Evolutionary conservation across 106 monocot species (phyloP), one percentile per base, ranked within the genome.

Genomic region (Allium sativum): DNA sequence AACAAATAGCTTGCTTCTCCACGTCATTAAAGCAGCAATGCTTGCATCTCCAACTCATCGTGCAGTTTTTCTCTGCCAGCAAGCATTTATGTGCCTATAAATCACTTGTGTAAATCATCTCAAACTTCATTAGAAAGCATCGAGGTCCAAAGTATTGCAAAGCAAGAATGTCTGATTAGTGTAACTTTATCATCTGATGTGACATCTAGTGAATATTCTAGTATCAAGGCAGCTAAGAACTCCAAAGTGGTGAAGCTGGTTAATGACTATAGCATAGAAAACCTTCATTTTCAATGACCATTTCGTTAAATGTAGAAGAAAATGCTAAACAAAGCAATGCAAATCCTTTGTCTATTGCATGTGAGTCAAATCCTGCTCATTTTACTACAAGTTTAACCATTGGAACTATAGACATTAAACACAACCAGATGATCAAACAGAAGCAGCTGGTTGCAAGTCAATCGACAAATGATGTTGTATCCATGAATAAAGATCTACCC

Each of bases 381-480:
- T 22, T 47, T 10, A 52, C 56, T 10, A 47, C 44, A 58, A 22
- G 19, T 44, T 12, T 13, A 21, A 58, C 66, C n/a, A 64, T 19
- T 7, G 68, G 47, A 68, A 52, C 67, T 13, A 18, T 55, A 43
- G 62, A 70, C 52, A 48, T 65, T 31, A 67, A 64, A 40, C 70
- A 81, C 0, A 63, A 13, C 47, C 50, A 6, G 42, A 55, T 66
- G 58, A 18, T 62, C 20, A 84, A 76, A 77, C 81, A 74, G 52
- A 80, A 80, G 42, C 89, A 76, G 46, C 44, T 58, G 20, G 73
- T 73, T 8, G 55, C 74, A 74, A 16, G 74, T 50, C 44, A 10
- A 45, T 42, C 48, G 20, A 45, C 43, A 56, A 18, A 9, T 45
- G 21, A 71, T 18, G 13, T n/a, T n/a, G n/a, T 58, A 18, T 44